phyloP scores from a whole-genome alignment of 495 filamentous ascomycete species.

The Cercophora sp. region DNA sequence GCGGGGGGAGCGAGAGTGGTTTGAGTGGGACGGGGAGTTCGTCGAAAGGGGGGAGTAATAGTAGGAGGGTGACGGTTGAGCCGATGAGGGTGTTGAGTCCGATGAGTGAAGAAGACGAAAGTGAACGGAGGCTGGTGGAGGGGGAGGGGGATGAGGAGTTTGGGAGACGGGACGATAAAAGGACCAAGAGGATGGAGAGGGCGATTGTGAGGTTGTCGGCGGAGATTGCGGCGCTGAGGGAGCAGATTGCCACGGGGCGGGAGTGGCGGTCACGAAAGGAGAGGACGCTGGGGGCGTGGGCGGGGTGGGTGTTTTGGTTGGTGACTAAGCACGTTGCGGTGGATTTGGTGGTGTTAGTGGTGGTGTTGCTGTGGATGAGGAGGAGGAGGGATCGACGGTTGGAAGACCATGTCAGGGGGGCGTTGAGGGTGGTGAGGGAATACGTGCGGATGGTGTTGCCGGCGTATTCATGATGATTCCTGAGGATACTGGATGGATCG shows the following conservation, averaged over 20 bases:
- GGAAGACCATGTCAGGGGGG: conserved; percentile 67
- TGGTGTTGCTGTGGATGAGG: conserved; percentile 76
- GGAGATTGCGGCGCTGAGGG: conserved; percentile 88
- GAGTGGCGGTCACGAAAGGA: conserved; percentile 52
- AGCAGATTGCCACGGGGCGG: conserved; percentile 74
- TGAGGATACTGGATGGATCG: no score
- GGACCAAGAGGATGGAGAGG: conserved; percentile 79
- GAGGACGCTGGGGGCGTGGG: conserved; percentile 61
- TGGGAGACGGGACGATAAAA: conserved; percentile 50
- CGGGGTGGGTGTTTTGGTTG: conserved; percentile 66
- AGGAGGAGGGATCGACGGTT: conserved; percentile 69
- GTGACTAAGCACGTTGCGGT: conserved; percentile 68
- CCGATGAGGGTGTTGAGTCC: conserved; percentile 71
- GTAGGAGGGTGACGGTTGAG: conserved; percentile 42
- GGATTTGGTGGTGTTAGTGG: conserved; percentile 63
- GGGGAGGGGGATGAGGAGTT: conserved; percentile 46
- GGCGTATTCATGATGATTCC: no score
- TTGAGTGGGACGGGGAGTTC: neutral
- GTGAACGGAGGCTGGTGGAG: conserved; percentile 46
- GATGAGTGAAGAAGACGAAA: conserved; percentile 74
- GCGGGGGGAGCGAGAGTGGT: conserved; percentile 54
- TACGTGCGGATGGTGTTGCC: conserved; percentile 54
- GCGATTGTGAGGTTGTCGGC: conserved; percentile 86
- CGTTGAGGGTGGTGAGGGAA: conserved; percentile 58
- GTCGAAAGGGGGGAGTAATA: neutral